These are phyloP conservation scores for Tricholoma matsutake DNA, from an alignment of 768 basidiomycete genomes.

Conservation along the genomic window DNA sequence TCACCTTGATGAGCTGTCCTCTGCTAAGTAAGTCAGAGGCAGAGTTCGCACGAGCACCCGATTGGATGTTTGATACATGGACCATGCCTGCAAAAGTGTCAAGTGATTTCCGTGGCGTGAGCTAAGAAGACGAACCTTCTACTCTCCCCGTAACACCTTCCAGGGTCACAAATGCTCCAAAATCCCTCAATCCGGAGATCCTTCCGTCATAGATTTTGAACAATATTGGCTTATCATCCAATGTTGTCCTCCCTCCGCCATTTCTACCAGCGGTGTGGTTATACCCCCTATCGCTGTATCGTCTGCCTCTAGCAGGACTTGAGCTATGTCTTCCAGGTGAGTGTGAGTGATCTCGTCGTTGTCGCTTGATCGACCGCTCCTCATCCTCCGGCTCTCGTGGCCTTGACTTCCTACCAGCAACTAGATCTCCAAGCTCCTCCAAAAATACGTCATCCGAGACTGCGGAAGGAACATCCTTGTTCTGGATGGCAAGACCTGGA, in stretches of 20 bases:
- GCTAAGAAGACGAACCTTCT: conserved; percentile 64
- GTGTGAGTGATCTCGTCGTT: conserved; percentile 48
- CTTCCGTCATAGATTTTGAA: conserved; percentile 95
- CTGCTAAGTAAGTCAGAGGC: conserved; percentile 84
- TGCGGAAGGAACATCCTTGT: conserved; percentile 63
- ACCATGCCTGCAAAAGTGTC: conserved; percentile 73
- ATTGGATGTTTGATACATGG: conserved; percentile 90
- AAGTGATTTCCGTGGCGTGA: conserved; percentile 5
- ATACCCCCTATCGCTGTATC: conserved; percentile 40
- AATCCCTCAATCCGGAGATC: conserved; percentile 86
- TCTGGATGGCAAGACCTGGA: conserved; percentile 82
- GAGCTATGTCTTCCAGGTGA: conserved; percentile 49
- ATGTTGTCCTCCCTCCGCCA: conserved; percentile 32
- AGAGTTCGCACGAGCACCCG: conserved; percentile 80
- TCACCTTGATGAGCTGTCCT: conserved; percentile 88
- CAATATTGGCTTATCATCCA: conserved; percentile 83
- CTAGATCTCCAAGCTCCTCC: conserved; percentile 87
- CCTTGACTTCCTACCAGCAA: conserved; percentile 65
- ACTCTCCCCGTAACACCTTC: conserved; percentile 84
- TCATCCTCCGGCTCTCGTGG: conserved; percentile 40
- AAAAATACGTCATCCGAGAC: conserved; percentile 77
- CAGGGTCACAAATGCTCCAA: conserved; percentile 90
- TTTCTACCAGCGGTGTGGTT: conserved; percentile 32
- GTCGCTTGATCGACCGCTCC: conserved; percentile 56
- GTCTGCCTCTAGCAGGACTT: conserved; percentile 60